Percentiles rank a stretch among this genome's conserved stretches.
Evolutionary conservation across 2,329 filamentous ascomycete species (phyloP).

Genomic region (Sphaerulina populicola): DNA sequence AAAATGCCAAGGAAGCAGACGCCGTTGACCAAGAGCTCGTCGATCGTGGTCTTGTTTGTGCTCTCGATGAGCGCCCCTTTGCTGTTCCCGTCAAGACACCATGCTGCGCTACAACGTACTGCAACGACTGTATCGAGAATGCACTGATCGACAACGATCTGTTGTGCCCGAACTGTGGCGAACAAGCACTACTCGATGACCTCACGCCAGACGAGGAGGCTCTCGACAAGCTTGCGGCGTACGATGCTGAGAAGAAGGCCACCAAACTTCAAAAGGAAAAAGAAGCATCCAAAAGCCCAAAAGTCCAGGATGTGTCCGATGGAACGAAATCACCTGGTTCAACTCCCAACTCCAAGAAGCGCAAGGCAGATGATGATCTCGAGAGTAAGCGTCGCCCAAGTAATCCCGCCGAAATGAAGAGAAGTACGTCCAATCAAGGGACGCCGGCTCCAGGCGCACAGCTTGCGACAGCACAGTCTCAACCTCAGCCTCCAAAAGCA

Average conservation of each 20-base stretch:
- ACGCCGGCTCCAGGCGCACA: conserved; percentile 35
- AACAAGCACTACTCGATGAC: conserved; percentile 88
- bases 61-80: conserved; percentile 96
- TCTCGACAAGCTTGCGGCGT: conserved; percentile 77
- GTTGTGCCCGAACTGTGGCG: conserved; percentile 83
- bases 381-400: conserved; percentile 38
- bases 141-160: conserved; percentile 98
- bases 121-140: conserved; percentile 99
- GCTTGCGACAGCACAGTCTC: conserved; percentile 11
- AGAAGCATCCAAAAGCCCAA: conserved; percentile 33
- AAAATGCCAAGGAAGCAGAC: conserved; percentile 64
- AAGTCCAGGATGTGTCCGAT: conserved; percentile 20
- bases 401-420: conserved; percentile 41
- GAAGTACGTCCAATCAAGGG: conserved; percentile 31
- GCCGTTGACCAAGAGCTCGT: conserved; percentile 78
- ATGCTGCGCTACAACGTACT: conserved; percentile 97
- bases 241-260: conserved; percentile 49
- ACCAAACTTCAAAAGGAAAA: conserved; percentile 40
- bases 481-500: conserved; percentile 21
- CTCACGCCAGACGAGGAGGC: conserved; percentile 75
- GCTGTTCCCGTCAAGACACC: conserved; percentile 98
- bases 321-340: conserved; percentile 28
- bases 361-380: conserved; percentile 65
- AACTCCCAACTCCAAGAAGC: conserved; percentile 57
- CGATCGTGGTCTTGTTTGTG: conserved; percentile 81